Conservation (phyloP, 768 basidiomycete genomes). For the Russula griseocarnosa region DNA sequence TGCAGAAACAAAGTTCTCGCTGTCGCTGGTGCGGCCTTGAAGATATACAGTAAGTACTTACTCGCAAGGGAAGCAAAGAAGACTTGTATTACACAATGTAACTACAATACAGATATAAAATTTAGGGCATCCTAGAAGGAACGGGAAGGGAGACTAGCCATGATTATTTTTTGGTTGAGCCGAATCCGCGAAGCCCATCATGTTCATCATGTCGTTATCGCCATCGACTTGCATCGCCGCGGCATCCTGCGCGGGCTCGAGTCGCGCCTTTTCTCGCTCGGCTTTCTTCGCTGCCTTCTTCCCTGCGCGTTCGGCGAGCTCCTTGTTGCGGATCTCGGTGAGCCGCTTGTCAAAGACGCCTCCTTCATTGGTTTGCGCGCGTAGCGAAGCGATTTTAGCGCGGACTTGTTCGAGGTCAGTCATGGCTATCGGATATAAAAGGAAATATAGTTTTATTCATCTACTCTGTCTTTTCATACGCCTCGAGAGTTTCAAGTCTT, state of each 20-base stretch:
- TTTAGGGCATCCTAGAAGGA: neutral
- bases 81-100: conserved; percentile 32
- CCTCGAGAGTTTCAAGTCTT: too few species aligned
- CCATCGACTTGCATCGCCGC: conserved; percentile 44
- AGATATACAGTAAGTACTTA: conserved; percentile 1
- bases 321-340: conserved; percentile 72
- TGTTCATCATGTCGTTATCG: conserved; percentile 61
- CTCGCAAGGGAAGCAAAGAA: conserved; percentile 21
- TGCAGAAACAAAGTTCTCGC: conserved; percentile 68
- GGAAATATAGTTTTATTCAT: conserved; percentile 73
- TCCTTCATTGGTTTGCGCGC: conserved; percentile 86
- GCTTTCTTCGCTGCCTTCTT: conserved; percentile 80
- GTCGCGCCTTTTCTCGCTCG: conserved; percentile 65
- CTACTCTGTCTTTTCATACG: too few species aligned
- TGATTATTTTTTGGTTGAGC: conserved; percentile 71
- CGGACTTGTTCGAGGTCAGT: conserved; percentile 95
- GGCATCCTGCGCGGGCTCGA: conserved; percentile 55
- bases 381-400: conserved; percentile 78
- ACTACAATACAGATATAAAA: neutral
- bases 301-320: conserved; percentile 59
- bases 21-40: conserved; percentile 61
- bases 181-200: conserved; percentile 95
- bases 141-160: neutral
- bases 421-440: too few species aligned
- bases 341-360: conserved; percentile 86